A percentile compares a stretch with the other conserved stretches of the same genome.
These are phyloP conservation scores for Debaryomyces sp. DNA, from an alignment of 1,139 yeast genomes.

Conservation along the genomic window DNA sequence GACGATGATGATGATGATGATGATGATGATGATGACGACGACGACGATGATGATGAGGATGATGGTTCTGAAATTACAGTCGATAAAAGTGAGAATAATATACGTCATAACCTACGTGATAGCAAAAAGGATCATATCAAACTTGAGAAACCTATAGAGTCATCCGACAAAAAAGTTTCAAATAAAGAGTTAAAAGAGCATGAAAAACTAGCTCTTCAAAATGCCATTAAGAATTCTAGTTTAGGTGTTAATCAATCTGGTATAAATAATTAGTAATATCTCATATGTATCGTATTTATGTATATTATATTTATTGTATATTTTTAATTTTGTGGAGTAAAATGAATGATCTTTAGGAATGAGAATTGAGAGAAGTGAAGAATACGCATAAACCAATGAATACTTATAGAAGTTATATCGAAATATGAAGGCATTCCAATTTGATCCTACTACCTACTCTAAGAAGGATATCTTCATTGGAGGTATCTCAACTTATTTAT, in stretches of 20 bases:
- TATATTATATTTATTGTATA: not conserved
- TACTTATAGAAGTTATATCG: conserved; percentile 16
- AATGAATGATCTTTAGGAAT: not conserved
- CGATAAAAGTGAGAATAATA: not conserved
- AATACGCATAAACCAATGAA: not conserved
- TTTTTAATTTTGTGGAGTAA: conserved; percentile 5
- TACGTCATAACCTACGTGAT: not conserved
- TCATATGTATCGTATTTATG: conserved; percentile 2
- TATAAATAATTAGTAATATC: not conserved
- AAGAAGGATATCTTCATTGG: conserved; percentile 30
- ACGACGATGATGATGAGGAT: conserved; percentile 14
- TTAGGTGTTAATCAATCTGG: conserved; percentile 6
- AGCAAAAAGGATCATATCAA: not conserved
- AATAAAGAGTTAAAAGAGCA: conserved; percentile 20
- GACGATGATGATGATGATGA: conserved; percentile 17
- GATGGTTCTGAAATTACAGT: conserved; percentile 3
- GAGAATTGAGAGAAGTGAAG: not conserved
- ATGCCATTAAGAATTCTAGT: conserved; percentile 22
- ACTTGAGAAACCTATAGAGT: conserved; percentile 6
- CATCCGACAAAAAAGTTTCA: conserved; percentile 4
- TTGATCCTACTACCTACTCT: conserved; percentile 25
- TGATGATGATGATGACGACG: conserved; percentile 16
- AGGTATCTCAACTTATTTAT: conserved; percentile 37
- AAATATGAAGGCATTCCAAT: conserved; percentile 21
- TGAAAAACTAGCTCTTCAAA: conserved; percentile 20